Evolutionary conservation across 2,329 filamentous ascomycete species (phyloP).

Genomic region (Exophiala viscosa): DNA sequence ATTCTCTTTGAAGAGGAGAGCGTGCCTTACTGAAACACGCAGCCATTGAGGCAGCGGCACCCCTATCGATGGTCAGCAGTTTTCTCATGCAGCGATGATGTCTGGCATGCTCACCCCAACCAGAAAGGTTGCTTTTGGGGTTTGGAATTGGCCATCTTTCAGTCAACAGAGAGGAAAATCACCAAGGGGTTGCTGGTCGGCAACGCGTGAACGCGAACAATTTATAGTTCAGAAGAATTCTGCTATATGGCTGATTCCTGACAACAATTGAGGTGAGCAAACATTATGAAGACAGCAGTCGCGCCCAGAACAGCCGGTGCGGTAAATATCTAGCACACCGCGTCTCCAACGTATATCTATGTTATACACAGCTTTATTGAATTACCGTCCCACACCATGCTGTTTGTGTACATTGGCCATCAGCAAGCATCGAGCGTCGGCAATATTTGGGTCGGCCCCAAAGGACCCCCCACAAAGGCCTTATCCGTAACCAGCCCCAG

Average conservation of each 20-base stretch:
- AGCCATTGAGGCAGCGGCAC: slow-evolving; percentile 19
- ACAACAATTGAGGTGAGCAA: neutral
- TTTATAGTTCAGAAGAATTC: neutral
- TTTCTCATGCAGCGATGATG: neutral
- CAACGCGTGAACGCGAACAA: neutral
- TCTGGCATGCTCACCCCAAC: slow-evolving; percentile 14
- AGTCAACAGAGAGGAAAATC: neutral
- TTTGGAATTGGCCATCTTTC: slow-evolving; percentile 13
- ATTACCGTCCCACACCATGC: neutral
- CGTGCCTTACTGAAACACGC: slow-evolving; percentile 19
- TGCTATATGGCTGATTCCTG: neutral
- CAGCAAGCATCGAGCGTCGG: neutral
- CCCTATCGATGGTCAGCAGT: slow-evolving; percentile 11
- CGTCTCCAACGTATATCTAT: neutral
- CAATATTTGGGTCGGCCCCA: slow-evolving; percentile 1
- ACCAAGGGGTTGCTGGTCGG: neutral
- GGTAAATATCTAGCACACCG: no score
- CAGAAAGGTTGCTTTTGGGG: slow-evolving; percentile 20
- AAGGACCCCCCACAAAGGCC: neutral
- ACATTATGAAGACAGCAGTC: no score
- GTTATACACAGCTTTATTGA: neutral
- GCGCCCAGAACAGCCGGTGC: no score
- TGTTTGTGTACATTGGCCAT: neutral
- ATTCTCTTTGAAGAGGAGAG: neutral
- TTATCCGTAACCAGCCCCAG: neutral